Evolutionary conservation across 257 asterid genomes (phyloP).

Genomic region (Voacanga thouarsii): DNA sequence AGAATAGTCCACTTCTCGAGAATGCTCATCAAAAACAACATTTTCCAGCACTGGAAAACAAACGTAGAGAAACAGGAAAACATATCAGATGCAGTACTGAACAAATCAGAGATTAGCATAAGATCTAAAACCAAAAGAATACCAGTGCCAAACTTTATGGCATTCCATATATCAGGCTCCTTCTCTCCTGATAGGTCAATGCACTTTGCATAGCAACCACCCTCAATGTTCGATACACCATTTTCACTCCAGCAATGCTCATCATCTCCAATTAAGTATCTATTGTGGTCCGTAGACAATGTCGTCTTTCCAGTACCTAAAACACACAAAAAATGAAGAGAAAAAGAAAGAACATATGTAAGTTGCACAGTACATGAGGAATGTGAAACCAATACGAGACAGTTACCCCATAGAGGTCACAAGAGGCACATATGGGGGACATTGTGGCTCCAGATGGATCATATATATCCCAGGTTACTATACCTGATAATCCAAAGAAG

Average conservation of each 20-base stretch:
- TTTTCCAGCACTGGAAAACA: constrained; percentile 66
- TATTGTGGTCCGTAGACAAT: constrained; percentile 76
- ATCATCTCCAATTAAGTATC: constrained; percentile 92
- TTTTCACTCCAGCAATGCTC: constrained; percentile 95
- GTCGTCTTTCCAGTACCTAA: constrained; percentile 96
- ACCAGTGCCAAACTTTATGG: constrained; percentile 93
- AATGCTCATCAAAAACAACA: constrained; percentile 87
- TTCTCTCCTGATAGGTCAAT: constrained; percentile 77
- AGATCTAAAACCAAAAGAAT: background rate
- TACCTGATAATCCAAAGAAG: constrained; percentile 93
- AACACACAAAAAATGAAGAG: constrained; percentile 5
- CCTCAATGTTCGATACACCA: constrained; percentile 93
- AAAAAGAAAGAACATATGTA: constrained; percentile 6
- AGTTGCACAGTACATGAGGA: background rate
- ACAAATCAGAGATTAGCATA: background rate
- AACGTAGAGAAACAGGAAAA: background rate
- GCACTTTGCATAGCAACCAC: constrained; percentile 97
- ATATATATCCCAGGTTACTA: constrained; percentile 10
- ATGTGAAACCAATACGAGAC: background rate
- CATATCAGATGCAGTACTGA: background rate
- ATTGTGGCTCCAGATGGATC: constrained; percentile 20
- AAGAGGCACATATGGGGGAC: constrained; percentile 15
- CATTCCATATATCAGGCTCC: constrained; percentile 98
- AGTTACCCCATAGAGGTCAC: constrained; percentile 5
- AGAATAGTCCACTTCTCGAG: constrained; percentile 77